phyloP scores from a whole-genome alignment of 805 yeast species.

The Lachancea nothofagi region DNA sequence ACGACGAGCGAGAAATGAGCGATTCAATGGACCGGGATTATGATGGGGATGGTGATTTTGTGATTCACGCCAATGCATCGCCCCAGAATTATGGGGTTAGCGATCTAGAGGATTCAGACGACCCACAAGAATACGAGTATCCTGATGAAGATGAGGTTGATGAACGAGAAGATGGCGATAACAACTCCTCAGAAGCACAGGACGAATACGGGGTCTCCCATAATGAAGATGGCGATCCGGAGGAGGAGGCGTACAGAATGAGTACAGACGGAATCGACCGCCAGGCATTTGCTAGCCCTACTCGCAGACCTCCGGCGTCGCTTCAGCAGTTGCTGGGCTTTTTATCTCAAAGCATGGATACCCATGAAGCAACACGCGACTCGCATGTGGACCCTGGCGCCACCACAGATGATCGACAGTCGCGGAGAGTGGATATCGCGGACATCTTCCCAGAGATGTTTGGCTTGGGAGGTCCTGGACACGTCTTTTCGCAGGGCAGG shows the following conservation, averaged over 20 bases:
- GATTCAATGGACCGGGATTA: conserved; percentile 12
- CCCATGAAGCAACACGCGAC: conserved; percentile 6
- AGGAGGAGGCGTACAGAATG: background rate
- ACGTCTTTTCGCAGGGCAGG: conserved; percentile 2
- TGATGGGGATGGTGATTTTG: conserved; percentile 16
- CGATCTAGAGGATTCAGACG: conserved; percentile 13
- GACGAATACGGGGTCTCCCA: background rate
- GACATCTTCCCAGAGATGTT: conserved; percentile 38
- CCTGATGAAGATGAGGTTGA: conserved; percentile 15
- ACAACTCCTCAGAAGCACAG: background rate
- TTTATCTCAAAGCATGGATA: conserved; percentile 12
- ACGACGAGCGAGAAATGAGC: conserved; percentile 15
- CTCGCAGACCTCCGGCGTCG: conserved; percentile 1
- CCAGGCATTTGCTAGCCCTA: background rate
- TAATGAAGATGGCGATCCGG: background rate
- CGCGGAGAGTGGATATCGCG: conserved; percentile 25
- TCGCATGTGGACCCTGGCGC: background rate
- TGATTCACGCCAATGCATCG: conserved; percentile 13
- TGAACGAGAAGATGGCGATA: conserved; percentile 17
- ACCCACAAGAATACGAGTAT: conserved; percentile 20
- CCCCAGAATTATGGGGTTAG: conserved; percentile 10
- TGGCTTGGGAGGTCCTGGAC: conserved; percentile 27
- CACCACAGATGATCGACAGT: conserved; percentile 4
- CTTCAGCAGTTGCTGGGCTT: conserved; percentile 17
- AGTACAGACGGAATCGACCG: background rate